Evolutionary conservation across 331 rosid species (phyloP).

Genomic region (Telfairia occidentalis): DNA sequence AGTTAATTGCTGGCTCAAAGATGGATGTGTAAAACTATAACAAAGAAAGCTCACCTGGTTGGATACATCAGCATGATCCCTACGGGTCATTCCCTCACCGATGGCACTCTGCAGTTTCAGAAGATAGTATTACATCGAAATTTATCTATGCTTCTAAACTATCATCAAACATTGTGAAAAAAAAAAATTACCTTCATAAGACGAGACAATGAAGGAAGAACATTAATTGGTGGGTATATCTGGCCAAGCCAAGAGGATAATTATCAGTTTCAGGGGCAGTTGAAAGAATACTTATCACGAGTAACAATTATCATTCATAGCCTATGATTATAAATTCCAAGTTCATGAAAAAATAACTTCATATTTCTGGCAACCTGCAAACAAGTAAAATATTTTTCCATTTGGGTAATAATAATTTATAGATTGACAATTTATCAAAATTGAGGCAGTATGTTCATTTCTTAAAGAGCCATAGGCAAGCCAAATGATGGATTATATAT

Average conservation of each 20-base stretch:
- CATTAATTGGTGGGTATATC: conserved; percentile 97
- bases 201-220: conserved; percentile 92
- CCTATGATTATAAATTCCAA: neutral
- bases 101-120: conserved; percentile 80
- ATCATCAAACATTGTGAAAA: conserved; percentile 14
- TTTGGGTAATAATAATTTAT: neutral
- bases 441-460: neutral
- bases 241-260: conserved; percentile 30
- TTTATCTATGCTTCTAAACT: neutral
- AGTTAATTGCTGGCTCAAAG: neutral
- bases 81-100: conserved; percentile 99
- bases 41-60: conserved; percentile 62
- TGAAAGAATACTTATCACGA: neutral
- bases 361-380: neutral
- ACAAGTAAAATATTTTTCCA: neutral
- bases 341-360: neutral
- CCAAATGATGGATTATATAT: neutral
- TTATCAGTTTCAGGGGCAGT: conserved; percentile 18
- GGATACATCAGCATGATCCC: conserved; percentile 95
- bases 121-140: neutral
- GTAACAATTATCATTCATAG: conserved; percentile 8
- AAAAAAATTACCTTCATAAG: conserved; percentile 76
- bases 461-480: neutral
- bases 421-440: neutral
- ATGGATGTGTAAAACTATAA: conserved; percentile 1